Evolutionary conservation across 768 basidiomycete species (phyloP), one percentile per base, ranked within the genome.

Genomic region (Mycena crocata): DNA sequence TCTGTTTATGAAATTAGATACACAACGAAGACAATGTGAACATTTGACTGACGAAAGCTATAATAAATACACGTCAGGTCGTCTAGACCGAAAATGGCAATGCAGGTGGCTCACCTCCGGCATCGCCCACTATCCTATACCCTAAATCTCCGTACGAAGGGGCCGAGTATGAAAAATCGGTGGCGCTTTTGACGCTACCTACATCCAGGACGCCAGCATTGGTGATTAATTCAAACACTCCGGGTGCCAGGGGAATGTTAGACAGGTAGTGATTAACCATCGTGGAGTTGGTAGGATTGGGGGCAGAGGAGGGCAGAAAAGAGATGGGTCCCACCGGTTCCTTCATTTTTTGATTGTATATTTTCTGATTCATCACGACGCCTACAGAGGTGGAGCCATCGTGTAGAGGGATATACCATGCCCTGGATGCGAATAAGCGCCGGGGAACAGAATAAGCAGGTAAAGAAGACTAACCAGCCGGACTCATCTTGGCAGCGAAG

Each of bases 361-460:
- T 61, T 49, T 82, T 82, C 65, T 90, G 84, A 67, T 89, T 84
- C 80, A 89, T 85, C 8, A 90, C 88, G 26, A 91, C 75, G 21
- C 90, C 90, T 9, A 90, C 75, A 2, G 89, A 90, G 0, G 87
- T 89, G 13, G 85, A 85, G 19, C 85, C 88, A 64, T 89, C 81
- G 69, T 89, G 89, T n/a, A 91, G 78, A 50, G 89, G 89, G 51
- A 91, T 90, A 46, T 87, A 89, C 90, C 90, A 91, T 32, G 87
- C 87, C 90, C 69, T 70, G 28, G 9, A 24, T 15, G 32, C 2
- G 19, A 23, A 48, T 61, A 23, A 66, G 42, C 17, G 26, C 42
- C n/a, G 24, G 37, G 17, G 17, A 30, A 57, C n/a, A 32, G 26
- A 44, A 24, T 10, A 46, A 31, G 30, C 19, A n/a, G 7, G 15